A percentile compares a stretch with the other conserved stretches of the same genome.
These are phyloP conservation scores for Eutrema japonicum DNA, from an alignment of 345 rosid genomes.

Conservation along the genomic window DNA sequence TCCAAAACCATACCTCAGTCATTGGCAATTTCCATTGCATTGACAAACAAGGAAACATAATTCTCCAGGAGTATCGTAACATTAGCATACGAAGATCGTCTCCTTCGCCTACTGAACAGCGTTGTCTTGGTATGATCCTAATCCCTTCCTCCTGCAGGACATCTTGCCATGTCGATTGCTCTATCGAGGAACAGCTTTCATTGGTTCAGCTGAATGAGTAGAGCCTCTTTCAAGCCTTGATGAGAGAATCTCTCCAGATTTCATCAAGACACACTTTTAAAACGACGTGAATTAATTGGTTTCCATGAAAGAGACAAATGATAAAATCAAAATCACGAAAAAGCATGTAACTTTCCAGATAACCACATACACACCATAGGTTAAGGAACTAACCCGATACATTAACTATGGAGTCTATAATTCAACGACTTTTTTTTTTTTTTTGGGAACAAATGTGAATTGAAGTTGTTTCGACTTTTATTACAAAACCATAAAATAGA, in stretches of 20 bases:
- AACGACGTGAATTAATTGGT: no score
- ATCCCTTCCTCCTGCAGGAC: conserved; percentile 73
- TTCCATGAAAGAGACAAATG: no score
- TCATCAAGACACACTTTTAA: neutral
- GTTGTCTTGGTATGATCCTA: conserved; percentile 83
- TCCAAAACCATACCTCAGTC: conserved; percentile 32
- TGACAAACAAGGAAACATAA: conserved; percentile 92
- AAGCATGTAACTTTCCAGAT: no score
- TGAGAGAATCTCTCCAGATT: conserved; percentile 2
- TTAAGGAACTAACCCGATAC: neutral
- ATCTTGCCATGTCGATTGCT: conserved; percentile 59
- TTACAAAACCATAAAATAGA: neutral
- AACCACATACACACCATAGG: neutral
- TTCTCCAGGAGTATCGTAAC: conserved; percentile 87
- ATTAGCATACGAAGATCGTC: conserved; percentile 69
- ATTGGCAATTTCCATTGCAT: conserved; percentile 85
- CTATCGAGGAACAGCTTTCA: conserved; percentile 57
- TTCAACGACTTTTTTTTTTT: neutral
- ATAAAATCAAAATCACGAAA: no score
- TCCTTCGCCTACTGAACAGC: conserved; percentile 84
- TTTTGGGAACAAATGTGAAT: no score
- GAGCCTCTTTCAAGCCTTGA: conserved; percentile 11
- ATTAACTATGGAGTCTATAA: neutral
- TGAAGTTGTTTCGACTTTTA: neutral
- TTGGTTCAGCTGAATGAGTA: conserved; percentile 49